Evolutionary conservation across 306 rosid species (phyloP).

Genomic region (Quercus dentata): DNA sequence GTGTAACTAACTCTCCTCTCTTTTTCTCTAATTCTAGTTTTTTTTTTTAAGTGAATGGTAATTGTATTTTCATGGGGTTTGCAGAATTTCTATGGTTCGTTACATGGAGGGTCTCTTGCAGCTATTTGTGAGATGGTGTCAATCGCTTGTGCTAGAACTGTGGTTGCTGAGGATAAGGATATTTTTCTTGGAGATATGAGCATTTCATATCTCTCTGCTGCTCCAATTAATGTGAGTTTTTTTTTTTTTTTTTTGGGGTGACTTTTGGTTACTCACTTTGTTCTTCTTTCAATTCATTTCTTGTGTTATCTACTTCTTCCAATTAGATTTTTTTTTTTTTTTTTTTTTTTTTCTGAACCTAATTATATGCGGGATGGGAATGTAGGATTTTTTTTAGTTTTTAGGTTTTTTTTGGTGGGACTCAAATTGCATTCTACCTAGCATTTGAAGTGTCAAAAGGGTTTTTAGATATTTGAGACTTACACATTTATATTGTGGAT

Average conservation of each 20-base stretch:
- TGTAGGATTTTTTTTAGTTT: no score
- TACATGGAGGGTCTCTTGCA: conserved; percentile 51
- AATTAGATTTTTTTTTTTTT: no score
- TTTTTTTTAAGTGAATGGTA: background rate
- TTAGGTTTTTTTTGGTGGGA: no score
- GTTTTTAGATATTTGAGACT: no score
- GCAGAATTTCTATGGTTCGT: conserved; percentile 28
- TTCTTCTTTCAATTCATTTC: no score
- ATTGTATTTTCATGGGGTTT: conserved; percentile 2
- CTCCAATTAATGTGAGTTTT: conserved; percentile 36
- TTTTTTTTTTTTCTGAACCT: no score
- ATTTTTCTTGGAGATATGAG: conserved; percentile 48
- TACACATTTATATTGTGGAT: no score
- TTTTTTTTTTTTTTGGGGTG: background rate
- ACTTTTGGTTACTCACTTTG: no score
- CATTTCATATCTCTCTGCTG: conserved; percentile 48
- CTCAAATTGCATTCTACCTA: no score
- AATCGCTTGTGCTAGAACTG: conserved; percentile 46
- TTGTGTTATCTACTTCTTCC: no score
- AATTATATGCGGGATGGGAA: no score
- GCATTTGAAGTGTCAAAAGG: no score
- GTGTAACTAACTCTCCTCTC: conserved; percentile 3
- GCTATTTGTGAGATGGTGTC: conserved; percentile 42
- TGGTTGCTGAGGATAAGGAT: conserved; percentile 34
- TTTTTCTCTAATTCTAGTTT: background rate